phyloP scores from a whole-genome alignment of 2,329 filamentous ascomycete species.

The Colletotrichum camelliae region DNA sequence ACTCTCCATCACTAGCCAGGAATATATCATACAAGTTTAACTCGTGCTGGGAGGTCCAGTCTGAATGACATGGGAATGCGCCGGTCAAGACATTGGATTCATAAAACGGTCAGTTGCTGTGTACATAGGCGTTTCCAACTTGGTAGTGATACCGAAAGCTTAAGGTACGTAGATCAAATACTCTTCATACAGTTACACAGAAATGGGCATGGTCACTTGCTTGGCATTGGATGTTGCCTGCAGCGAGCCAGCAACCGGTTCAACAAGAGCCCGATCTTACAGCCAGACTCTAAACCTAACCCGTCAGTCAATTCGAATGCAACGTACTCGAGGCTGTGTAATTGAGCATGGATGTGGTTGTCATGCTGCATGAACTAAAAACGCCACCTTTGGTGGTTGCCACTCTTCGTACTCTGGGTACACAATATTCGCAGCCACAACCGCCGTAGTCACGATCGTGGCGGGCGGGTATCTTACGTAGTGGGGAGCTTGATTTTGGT shows the following conservation, averaged over 20 bases:
- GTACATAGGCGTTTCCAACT: too few species aligned
- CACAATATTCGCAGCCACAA: neutral
- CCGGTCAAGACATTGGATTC: neutral
- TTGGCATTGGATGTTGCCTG: neutral
- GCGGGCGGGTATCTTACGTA: neutral
- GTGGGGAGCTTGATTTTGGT: neutral
- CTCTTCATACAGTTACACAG: neutral
- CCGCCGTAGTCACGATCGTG: neutral
- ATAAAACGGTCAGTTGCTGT: too few species aligned
- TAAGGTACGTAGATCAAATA: neutral
- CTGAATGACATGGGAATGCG: neutral
- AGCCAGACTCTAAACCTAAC: slow-evolving; percentile 17
- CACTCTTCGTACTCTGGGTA: neutral
- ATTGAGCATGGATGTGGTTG: neutral
- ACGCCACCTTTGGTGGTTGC: neutral
- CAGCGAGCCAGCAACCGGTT: neutral
- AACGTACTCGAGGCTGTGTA: neutral
- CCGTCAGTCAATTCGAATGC: neutral
- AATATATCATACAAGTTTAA: neutral
- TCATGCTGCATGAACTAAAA: neutral
- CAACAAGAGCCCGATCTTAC: neutral
- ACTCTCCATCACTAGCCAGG: neutral
- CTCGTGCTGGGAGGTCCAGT: neutral
- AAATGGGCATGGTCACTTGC: neutral
- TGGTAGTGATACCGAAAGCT: neutral